Conservation (phyloP, 2,329 filamentous ascomycete genomes). For the Zelopaecilomyces penicillatus region DNA sequence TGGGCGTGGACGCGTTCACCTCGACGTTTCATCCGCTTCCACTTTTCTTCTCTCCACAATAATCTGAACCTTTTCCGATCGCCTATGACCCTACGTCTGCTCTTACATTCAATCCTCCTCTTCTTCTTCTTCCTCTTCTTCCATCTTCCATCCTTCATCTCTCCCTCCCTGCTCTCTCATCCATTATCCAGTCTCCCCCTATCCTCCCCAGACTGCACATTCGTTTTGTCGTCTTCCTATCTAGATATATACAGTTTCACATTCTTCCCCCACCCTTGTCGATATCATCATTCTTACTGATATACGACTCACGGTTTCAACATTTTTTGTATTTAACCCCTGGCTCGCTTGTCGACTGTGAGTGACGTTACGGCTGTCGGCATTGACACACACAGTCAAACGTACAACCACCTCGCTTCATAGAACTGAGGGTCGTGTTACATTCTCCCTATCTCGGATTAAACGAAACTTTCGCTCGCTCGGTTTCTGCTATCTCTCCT, state of each 20-base stretch:
- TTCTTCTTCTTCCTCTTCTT: slow-evolving; percentile 4
- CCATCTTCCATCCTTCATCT: slow-evolving; percentile 3
- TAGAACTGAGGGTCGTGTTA: too few relatives aligned
- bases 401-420: too few relatives aligned
- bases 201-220: not conserved
- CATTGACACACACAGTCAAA: too few relatives aligned
- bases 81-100: too few relatives aligned
- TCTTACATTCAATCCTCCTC: slow-evolving; percentile 7
- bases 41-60: slow-evolving; percentile 1
- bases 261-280: slow-evolving; percentile 7
- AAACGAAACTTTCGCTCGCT: too few relatives aligned
- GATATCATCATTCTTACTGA: slow-evolving; percentile 16
- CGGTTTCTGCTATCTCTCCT: too few relatives aligned
- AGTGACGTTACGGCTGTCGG: too few relatives aligned
- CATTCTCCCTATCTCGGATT: too few relatives aligned
- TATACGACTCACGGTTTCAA: not conserved
- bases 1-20: not conserved
- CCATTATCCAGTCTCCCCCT: not conserved
- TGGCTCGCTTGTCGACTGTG: too few relatives aligned
- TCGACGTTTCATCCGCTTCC: slow-evolving; percentile 1
- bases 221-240: slow-evolving; percentile 1
- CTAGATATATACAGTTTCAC: slow-evolving; percentile 8
- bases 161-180: slow-evolving; percentile 5
- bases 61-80: too few relatives aligned
- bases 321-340: too few relatives aligned